Evolutionary conservation across 148 eudicot species (phyloP), one percentile per base, ranked within the genome.

Genomic region (Spergularia bocconei): DNA sequence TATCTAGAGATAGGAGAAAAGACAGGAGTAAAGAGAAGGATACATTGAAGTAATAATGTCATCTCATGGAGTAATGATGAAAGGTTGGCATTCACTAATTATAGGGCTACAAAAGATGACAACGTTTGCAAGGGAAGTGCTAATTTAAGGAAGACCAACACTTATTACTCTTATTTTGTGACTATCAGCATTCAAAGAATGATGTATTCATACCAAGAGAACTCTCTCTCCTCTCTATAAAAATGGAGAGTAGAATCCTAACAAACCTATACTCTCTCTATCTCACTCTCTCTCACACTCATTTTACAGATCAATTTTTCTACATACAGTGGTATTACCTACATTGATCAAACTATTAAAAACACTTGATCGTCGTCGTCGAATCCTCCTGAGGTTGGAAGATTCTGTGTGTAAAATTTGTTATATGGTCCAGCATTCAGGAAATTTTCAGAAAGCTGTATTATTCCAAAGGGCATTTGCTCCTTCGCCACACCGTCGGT

Each of bases 401-500:
- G 83, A 80, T 64, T 20, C 10, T 3, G 13, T 63, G 19, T 36
- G 14, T 25, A 15, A 52, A 13, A 50, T 15, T 0, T 50, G 33
- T 12, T 1, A 11, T 38, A 36, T 55, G 16, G 65, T 20, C 48
- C 58, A 78, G 65, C 13, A 61, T 41, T 59, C 63, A 90, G 78
- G 86, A 86, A 44, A 19, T 51, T 8, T 12, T 90, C 82, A 90
- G 78, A 89, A 86, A 71, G 75, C 74, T 9, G 91, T 81, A 48
- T 69, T 69, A 9, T 76, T 85, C 93, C 94, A 90, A 63, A 91
- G 72, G 69, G 91, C 78, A 21, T 80, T 81, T n/a, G 86, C 86
- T 20, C 86, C 91, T 81, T 91, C 97, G 15, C 94, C 97, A 68
- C 97, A 91, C 56, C 89, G 86, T 36, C 84, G 79, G 70, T 91